Percentiles rank a stretch among this genome's conserved stretches.
Evolutionary conservation across 2,329 filamentous ascomycete species (phyloP).

Genomic region (Ophiostoma sp.): DNA sequence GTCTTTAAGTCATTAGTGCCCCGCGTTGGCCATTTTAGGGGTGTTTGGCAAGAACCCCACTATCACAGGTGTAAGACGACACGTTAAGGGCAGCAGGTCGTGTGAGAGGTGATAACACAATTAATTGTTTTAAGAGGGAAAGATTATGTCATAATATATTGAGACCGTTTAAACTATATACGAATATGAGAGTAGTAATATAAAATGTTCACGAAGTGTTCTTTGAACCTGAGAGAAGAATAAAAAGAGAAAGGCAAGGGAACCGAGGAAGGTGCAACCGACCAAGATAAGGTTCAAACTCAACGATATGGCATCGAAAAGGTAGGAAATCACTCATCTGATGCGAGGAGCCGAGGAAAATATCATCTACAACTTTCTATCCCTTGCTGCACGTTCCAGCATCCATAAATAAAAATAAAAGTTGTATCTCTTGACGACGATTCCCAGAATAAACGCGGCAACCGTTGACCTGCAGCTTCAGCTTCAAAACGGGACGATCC

Average conservation of each 20-base stretch:
- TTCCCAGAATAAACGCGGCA: neutral
- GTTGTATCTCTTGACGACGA: neutral
- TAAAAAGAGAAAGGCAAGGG: no score
- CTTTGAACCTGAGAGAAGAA: no score
- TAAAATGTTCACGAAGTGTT: no score
- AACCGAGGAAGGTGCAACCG: neutral
- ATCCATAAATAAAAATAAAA: neutral
- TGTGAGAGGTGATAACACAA: neutral
- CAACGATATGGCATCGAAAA: neutral
- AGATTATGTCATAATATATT: no score
- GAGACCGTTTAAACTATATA: no score
- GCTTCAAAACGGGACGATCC: neutral
- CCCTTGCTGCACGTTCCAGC: neutral
- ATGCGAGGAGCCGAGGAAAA: neutral
- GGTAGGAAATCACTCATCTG: neutral
- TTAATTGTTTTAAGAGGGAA: neutral
- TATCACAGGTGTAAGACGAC: neutral
- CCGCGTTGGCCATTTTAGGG: neutral
- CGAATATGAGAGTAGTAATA: no score
- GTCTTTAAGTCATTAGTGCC: slow-evolving; percentile 3
- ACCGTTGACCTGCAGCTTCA: neutral
- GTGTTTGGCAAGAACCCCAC: neutral
- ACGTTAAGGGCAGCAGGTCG: neutral
- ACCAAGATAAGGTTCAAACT: neutral
- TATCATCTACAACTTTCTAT: neutral